These are phyloP conservation scores for Cordyceps cicadae DNA, from an alignment of 2,329 filamentous ascomycete genomes.

Conservation along the genomic window DNA sequence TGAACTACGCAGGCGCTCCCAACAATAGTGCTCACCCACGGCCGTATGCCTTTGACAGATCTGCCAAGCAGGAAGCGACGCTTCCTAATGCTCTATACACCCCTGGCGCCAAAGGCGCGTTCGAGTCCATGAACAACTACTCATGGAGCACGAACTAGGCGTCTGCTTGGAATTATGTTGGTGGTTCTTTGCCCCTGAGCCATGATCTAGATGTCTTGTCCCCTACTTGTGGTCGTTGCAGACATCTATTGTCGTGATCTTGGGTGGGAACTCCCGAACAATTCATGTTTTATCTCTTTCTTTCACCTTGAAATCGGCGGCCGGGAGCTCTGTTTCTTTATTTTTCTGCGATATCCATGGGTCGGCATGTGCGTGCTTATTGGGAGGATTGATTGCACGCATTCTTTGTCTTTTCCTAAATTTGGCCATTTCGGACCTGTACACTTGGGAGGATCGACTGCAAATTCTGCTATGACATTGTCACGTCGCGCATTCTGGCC, in stretches of 20 bases:
- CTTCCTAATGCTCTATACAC: slow-evolving; percentile 30
- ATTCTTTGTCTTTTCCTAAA: slow-evolving; percentile 4
- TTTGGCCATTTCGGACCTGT: neutral
- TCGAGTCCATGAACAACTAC: slow-evolving; percentile 46
- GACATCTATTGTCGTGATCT: neutral
- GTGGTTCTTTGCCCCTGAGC: slow-evolving; percentile 6
- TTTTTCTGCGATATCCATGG: slow-evolving; percentile 7
- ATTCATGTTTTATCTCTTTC: neutral
- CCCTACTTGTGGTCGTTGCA: neutral
- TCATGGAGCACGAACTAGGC: slow-evolving; percentile 46
- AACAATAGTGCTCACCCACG: slow-evolving; percentile 26
- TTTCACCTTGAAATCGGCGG: slow-evolving; percentile 9
- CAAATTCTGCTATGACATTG: neutral
- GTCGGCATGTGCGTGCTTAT: neutral
- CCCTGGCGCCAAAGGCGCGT: slow-evolving; percentile 33
- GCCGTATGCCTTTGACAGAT: slow-evolving; percentile 41
- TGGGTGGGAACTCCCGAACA: neutral
- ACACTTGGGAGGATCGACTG: neutral
- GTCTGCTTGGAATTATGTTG: neutral
- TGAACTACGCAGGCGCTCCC: slow-evolving; percentile 32
- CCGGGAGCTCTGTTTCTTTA: slow-evolving; percentile 3
- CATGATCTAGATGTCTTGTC: neutral
- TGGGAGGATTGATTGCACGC: neutral
- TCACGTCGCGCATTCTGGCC: neutral
- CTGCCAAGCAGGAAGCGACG: slow-evolving; percentile 27